Evolutionary conservation across 441 rosid genomes (phyloP).

Genomic region (Erysimum pusillum): DNA sequence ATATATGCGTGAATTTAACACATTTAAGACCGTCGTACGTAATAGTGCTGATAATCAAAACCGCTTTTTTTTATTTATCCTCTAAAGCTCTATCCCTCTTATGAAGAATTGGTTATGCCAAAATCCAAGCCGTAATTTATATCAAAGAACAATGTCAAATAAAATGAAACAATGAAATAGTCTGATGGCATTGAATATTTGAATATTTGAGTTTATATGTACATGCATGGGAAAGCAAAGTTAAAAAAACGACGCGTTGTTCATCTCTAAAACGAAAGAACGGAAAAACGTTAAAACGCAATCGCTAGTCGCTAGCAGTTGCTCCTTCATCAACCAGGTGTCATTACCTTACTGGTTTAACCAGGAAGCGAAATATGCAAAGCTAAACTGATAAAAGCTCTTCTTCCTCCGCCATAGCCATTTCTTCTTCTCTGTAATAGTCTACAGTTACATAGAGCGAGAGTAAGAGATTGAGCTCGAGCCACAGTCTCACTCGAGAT

Average conservation of each 20-base stretch:
- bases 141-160: neutral
- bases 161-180: neutral
- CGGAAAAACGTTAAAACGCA: neutral
- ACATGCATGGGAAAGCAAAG: accelerated
- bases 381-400: slow-evolving; percentile 41
- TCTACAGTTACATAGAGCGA: slow-evolving; percentile 9
- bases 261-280: neutral
- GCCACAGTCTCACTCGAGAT: neutral
- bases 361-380: slow-evolving; percentile 28
- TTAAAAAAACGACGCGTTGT: slow-evolving; percentile 8
- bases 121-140: no score
- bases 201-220: no score
- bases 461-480: slow-evolving; percentile 14
- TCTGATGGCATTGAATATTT: neutral
- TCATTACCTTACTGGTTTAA: slow-evolving; percentile 27
- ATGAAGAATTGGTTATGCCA: no score
- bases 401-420: slow-evolving; percentile 40
- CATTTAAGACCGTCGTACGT: no score
- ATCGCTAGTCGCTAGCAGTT: slow-evolving; percentile 1
- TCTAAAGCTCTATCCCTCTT: no score
- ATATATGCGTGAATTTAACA: no score
- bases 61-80: no score
- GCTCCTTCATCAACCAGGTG: slow-evolving; percentile 45
- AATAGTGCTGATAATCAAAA: no score
- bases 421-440: slow-evolving; percentile 8